phyloP scores from a whole-genome alignment of 2,329 filamentous ascomycete species.

The Pyricularia sp. region DNA sequence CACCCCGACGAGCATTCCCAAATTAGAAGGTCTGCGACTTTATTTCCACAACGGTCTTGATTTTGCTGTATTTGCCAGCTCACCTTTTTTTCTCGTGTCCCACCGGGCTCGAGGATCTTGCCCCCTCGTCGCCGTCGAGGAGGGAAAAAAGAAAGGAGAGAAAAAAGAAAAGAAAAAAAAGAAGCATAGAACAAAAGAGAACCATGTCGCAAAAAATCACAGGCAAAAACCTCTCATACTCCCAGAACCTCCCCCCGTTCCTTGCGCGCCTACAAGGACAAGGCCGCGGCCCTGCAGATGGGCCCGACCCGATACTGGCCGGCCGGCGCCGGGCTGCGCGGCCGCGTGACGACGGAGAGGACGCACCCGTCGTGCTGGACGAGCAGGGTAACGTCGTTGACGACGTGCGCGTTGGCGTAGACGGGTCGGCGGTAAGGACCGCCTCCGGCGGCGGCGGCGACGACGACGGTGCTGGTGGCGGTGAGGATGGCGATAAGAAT shows the following conservation, averaged over 20 bases:
- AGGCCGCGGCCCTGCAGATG: constrained; percentile 34
- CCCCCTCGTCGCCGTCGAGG: no score
- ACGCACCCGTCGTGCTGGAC: constrained; percentile 66
- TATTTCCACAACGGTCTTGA: no score
- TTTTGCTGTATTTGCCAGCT: no score
- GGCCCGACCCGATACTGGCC: constrained; percentile 41
- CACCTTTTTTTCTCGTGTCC: no score
- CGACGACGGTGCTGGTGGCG: constrained; percentile 18
- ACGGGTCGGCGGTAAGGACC: constrained; percentile 29
- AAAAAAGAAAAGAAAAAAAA: neutral
- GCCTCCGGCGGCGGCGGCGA: constrained; percentile 12
- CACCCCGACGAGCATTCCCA: neutral
- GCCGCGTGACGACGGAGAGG: constrained; percentile 61
- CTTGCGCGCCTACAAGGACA: constrained; percentile 47
- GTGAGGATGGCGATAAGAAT: constrained; percentile 14
- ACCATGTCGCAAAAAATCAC: constrained; percentile 53
- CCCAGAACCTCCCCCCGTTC: constrained; percentile 49
- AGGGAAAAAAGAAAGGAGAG: neutral
- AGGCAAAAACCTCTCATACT: constrained; percentile 61
- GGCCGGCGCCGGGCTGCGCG: constrained; percentile 41
- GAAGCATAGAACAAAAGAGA: neutral
- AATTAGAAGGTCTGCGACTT: neutral
- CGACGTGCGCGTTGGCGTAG: constrained; percentile 24
- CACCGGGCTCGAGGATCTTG: no score
- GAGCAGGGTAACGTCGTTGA: constrained; percentile 57